A percentile compares a stretch with the other conserved stretches of the same genome.
phyloP scores from a whole-genome alignment of 2,329 filamentous ascomycete species.

The Xylaria sp. region DNA sequence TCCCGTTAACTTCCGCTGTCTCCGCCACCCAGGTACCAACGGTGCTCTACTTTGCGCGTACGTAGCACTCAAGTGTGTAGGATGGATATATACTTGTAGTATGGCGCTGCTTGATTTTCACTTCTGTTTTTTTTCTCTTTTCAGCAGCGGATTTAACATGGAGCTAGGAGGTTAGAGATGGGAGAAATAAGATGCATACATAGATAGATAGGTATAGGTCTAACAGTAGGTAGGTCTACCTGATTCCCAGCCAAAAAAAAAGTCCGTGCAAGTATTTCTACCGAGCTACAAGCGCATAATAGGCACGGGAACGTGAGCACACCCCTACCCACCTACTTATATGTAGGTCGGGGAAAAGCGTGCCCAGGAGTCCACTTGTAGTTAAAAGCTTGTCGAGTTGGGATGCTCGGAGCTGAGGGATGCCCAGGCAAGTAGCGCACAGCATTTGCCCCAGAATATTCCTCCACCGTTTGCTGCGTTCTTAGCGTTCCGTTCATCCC shows the following conservation, averaged over 20 bases:
- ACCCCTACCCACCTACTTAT: background rate
- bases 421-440: background rate
- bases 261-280: background rate
- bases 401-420: conserved; percentile 6
- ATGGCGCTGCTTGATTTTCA: background rate
- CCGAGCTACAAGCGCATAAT: background rate
- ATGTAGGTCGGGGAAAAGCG: background rate
- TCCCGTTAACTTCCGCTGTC: background rate
- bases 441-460: conserved; percentile 6
- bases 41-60: background rate
- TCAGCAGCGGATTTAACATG: background rate
- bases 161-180: background rate
- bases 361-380: background rate
- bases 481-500: background rate
- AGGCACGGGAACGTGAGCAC: background rate
- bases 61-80: background rate
- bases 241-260: background rate
- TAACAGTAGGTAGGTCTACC: background rate
- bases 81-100: no score
- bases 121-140: background rate
- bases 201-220: no score
- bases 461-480: background rate
- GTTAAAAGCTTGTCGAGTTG: background rate
- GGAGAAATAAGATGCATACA: background rate
- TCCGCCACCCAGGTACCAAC: background rate